Percentiles rank a stretch among this genome's conserved stretches.
phyloP scores from a whole-genome alignment of 2,329 filamentous ascomycete genomes.

The Cytospora mali region DNA sequence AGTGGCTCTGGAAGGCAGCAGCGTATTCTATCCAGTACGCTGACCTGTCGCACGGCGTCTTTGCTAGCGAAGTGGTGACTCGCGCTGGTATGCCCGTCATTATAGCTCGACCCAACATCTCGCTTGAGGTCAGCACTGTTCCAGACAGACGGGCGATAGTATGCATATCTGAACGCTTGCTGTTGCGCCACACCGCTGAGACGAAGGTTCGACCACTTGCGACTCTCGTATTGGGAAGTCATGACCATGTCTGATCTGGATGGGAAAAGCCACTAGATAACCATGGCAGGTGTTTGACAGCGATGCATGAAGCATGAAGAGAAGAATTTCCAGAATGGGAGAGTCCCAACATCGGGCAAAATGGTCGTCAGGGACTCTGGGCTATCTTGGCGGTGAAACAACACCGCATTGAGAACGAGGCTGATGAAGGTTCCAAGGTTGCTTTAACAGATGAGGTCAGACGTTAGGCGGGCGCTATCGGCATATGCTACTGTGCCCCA shows the following conservation, averaged over 20 bases:
- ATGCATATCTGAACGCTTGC: background rate
- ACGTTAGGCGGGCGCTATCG: background rate
- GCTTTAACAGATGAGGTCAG: background rate
- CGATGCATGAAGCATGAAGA: background rate
- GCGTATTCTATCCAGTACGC: background rate
- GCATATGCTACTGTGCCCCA: background rate
- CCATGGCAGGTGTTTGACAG: background rate
- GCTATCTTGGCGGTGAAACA: background rate
- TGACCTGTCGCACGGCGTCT: background rate
- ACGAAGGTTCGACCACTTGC: background rate
- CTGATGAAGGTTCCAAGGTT: too few relatives aligned
- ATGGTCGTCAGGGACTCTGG: background rate
- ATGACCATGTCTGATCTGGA: background rate
- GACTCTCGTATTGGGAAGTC: background rate
- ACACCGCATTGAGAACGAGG: background rate
- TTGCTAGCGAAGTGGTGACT: background rate
- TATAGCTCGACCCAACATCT: background rate
- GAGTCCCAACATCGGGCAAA: background rate
- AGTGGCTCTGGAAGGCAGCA: constrained; percentile 2
- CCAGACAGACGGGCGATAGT: background rate
- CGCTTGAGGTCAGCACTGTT: background rate
- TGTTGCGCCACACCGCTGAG: constrained; percentile 1
- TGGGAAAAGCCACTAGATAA: background rate
- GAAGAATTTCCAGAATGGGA: background rate
- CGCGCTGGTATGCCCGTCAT: background rate